These are phyloP conservation scores for Pythium brachiatum DNA, from an alignment of 352 stramenopile species.

Conservation along the genomic window DNA sequence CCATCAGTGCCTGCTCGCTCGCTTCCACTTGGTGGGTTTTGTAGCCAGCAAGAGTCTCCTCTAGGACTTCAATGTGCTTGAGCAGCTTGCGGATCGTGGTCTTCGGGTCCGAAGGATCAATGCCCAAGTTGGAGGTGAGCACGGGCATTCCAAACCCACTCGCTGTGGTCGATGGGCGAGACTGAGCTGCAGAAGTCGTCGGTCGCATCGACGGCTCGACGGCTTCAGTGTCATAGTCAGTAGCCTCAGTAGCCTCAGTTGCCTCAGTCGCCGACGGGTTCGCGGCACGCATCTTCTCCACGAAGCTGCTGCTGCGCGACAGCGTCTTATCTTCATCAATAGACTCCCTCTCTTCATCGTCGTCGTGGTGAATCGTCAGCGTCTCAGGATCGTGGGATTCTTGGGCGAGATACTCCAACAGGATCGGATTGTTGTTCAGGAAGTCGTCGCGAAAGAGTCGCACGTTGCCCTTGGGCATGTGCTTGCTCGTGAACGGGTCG, in stretches of 20 bases:
- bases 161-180: constrained; percentile 24
- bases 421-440: constrained; percentile 79
- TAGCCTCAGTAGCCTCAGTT: not conserved
- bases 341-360: constrained; percentile 10
- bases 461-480: constrained; percentile 75
- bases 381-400: constrained; percentile 26
- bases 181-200: not conserved
- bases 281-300: constrained; percentile 56
- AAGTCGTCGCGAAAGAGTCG: constrained; percentile 84
- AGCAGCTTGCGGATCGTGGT: constrained; percentile 78
- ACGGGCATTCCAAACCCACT: constrained; percentile 15
- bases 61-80: constrained; percentile 80
- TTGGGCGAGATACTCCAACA: constrained; percentile 77
- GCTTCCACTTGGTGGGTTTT: constrained; percentile 53
- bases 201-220: not conserved
- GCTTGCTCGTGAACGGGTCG: constrained; percentile 50
- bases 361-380: constrained; percentile 5
- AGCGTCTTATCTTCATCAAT: constrained; percentile 10
- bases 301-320: constrained; percentile 34
- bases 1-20: constrained; percentile 46
- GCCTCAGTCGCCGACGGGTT: constrained; percentile 28
- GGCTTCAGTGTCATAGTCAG: not conserved
- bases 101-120: constrained; percentile 82
- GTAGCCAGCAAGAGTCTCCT: constrained; percentile 57
- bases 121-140: constrained; percentile 50